These are phyloP conservation scores for Ophiostoma sp. DNA, from an alignment of 2,329 filamentous ascomycete species.

Conservation along the genomic window DNA sequence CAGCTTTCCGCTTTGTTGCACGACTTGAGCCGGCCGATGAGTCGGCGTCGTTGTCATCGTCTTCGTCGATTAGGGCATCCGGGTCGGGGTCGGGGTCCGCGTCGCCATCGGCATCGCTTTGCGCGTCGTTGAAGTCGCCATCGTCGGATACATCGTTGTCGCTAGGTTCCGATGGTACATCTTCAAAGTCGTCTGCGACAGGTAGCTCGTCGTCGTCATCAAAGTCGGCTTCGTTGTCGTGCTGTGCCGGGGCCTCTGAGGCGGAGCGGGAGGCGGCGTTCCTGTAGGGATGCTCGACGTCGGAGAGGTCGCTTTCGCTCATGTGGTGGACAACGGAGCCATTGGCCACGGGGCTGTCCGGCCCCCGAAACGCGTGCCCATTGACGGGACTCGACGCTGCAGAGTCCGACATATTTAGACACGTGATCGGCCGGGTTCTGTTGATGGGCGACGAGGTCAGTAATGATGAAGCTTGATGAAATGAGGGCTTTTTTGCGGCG, in stretches of 20 bases:
- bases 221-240: slow-evolving; percentile 49
- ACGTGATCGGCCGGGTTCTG: slow-evolving; percentile 57
- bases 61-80: slow-evolving; percentile 67
- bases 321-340: slow-evolving; percentile 42
- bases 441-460: slow-evolving; percentile 48
- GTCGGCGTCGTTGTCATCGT: slow-evolving; percentile 50
- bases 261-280: slow-evolving; percentile 39
- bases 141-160: slow-evolving; percentile 58
- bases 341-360: slow-evolving; percentile 41
- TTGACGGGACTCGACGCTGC: slow-evolving; percentile 59
- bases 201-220: slow-evolving; percentile 40
- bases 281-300: slow-evolving; percentile 53
- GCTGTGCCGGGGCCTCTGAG: slow-evolving; percentile 9
- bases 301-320: slow-evolving; percentile 72
- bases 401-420: slow-evolving; percentile 59
- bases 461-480: slow-evolving; percentile 27
- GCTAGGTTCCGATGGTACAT: slow-evolving; percentile 46
- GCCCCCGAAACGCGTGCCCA: slow-evolving; percentile 56
- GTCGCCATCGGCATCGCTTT: slow-evolving; percentile 43
- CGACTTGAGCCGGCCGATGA: slow-evolving; percentile 63
- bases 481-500: slow-evolving; percentile 30
- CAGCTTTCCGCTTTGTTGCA: slow-evolving; percentile 66
- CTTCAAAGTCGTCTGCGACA: slow-evolving; percentile 33
- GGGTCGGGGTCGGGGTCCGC: slow-evolving; percentile 44
- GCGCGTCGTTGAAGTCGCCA: slow-evolving; percentile 61